Percentiles rank a stretch among this genome's conserved stretches.
These are phyloP conservation scores for Fusarium fracticaudum DNA, from an alignment of 2,329 filamentous ascomycete genomes.

Conservation along the genomic window DNA sequence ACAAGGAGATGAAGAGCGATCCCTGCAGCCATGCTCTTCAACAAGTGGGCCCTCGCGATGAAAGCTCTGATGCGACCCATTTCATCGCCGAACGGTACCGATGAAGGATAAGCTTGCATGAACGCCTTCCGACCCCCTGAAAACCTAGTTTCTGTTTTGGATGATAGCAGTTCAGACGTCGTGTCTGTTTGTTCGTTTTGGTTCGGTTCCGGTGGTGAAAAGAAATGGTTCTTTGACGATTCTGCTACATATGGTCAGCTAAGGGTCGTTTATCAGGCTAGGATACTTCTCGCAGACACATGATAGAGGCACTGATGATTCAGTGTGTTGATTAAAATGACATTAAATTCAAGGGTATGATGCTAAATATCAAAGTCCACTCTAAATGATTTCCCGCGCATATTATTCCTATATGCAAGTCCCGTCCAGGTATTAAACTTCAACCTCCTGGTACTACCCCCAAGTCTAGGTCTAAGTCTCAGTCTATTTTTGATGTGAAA, in stretches of 20 bases:
- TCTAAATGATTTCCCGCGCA: slow-evolving; percentile 6
- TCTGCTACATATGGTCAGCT: slow-evolving; percentile 18
- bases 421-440: slow-evolving; percentile 17
- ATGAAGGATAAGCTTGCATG: slow-evolving; percentile 23
- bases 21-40: slow-evolving; percentile 23
- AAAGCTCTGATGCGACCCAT: slow-evolving; percentile 31
- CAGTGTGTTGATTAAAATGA: slow-evolving; percentile 2
- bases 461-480: slow-evolving; percentile 11
- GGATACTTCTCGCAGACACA: slow-evolving; percentile 16
- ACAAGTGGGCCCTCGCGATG: slow-evolving; percentile 33
- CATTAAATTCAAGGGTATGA: slow-evolving; percentile 38
- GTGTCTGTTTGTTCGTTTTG: neutral
- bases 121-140: slow-evolving; percentile 33
- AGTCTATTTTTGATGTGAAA: slow-evolving; percentile 2
- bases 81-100: slow-evolving; percentile 40
- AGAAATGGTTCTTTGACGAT: slow-evolving; percentile 1
- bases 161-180: neutral
- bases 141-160: slow-evolving; percentile 5
- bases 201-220: neutral
- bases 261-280: neutral
- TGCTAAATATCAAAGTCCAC: slow-evolving; percentile 34
- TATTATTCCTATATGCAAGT: slow-evolving; percentile 15
- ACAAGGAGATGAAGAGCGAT: slow-evolving; percentile 7
- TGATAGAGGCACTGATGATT: neutral
- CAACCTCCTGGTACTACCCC: neutral